phyloP scores from a whole-genome alignment of 371 early-diverging fungal genomes.

The Mucor indicus region DNA sequence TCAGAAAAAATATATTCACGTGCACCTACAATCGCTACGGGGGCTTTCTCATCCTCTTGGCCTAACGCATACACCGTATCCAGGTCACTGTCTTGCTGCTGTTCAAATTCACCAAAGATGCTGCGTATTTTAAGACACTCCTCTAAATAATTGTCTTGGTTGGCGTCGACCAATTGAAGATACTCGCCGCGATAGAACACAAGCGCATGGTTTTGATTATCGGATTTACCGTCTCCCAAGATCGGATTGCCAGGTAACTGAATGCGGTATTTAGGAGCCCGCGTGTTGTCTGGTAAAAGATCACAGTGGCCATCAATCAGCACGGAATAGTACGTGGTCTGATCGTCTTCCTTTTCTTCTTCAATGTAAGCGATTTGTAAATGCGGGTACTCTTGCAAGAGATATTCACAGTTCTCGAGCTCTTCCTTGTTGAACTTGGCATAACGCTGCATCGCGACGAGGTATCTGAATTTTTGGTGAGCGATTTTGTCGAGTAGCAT shows the following conservation, averaged over 20 bases:
- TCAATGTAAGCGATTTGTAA: slow-evolving; percentile 86
- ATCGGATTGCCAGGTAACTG: slow-evolving; percentile 88
- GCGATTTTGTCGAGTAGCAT: slow-evolving; percentile 61
- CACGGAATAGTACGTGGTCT: slow-evolving; percentile 63
- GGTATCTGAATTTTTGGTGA: slow-evolving; percentile 78
- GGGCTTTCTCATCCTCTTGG: slow-evolving; percentile 15
- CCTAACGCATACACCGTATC: slow-evolving; percentile 26
- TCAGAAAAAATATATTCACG: slow-evolving; percentile 90
- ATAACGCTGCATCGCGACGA: slow-evolving; percentile 90
- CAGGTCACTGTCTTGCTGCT: slow-evolving; percentile 38
- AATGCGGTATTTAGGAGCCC: slow-evolving; percentile 73
- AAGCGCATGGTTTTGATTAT: slow-evolving; percentile 88
- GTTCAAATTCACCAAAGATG: slow-evolving; percentile 86
- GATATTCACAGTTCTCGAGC: slow-evolving; percentile 74
- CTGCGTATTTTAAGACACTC: slow-evolving; percentile 90
- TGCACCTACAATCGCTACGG: slow-evolving; percentile 89
- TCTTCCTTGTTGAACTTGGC: slow-evolving; percentile 77
- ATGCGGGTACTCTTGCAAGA: slow-evolving; percentile 73
- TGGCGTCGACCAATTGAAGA: slow-evolving; percentile 87
- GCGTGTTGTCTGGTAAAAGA: slow-evolving; percentile 57
- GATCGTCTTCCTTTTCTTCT: slow-evolving; percentile 51
- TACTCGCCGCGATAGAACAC: slow-evolving; percentile 89
- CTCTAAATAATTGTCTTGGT: slow-evolving; percentile 91
- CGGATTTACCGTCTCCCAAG: slow-evolving; percentile 90
- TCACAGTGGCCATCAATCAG: slow-evolving; percentile 80